Base-by-base conservation (phyloP, 2,329 filamentous ascomycete species). In the Botrytis paeoniae region DNA sequence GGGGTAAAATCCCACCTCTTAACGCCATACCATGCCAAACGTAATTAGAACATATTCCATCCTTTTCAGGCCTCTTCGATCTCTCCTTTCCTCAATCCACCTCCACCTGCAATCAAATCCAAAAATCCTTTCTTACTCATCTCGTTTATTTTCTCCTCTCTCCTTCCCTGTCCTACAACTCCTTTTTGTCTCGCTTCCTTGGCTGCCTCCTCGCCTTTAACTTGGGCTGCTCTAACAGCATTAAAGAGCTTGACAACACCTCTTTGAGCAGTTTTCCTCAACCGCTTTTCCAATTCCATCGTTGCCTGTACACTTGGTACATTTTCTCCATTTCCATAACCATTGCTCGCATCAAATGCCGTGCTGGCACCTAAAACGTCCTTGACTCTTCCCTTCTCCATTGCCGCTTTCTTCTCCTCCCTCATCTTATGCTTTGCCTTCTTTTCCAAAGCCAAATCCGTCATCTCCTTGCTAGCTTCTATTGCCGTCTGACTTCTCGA, bases 221-320 rank as follows among this genome's bases (percentile, higher is more conserved):
- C 92, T 83, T 99, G 96, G 22, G 96, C 95, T 35, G 93, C 93
- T 62, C 95, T 87, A 45, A 99, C 94, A 0, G 96, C 96, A 82
- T 98, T 98, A 84, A 99, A 99, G 73, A 99, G 86, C 85, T 95
- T 97, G 37, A 98, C 92, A 59, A 99, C 96, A 88, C 95, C 95
- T 71, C 94, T 88, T 83, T 98, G 94, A 62, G 95, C 95, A 66
- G 93, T 94, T 85, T 97, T 96, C 79, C 93, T 89, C 80, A 98
- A 82, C 76, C 89, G 86, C 84, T 91, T 92, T 85, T 98, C 95
- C 78, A 91, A 88, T 80, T 92, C 93, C 79, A 89, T 81, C 39
- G 88, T 86, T 75, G 87, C 84, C 25, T 84, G 84, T 39, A 87
- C 87, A 32, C 87, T 88, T 72, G 86, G 83, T 74, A 78, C 80